These are phyloP conservation scores for Lasiodiplodia hormozganensis DNA, from an alignment of 2,329 filamentous ascomycete species.

Conservation along the genomic window DNA sequence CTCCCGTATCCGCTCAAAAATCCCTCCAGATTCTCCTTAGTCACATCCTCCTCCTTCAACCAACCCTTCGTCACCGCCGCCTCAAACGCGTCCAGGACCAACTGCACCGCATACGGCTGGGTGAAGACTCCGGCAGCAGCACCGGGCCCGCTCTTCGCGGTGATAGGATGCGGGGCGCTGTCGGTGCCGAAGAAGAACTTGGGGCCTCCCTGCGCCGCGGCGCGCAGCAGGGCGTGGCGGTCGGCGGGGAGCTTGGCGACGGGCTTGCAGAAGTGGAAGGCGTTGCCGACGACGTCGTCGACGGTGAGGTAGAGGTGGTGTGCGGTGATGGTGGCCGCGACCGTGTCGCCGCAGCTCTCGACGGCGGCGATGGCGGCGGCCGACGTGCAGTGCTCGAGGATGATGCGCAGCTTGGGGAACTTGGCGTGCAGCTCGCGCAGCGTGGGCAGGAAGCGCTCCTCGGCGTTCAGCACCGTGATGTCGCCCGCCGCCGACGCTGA, in stretches of 20 bases:
- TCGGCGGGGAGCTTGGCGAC: conserved; percentile 70
- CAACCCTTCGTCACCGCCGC: conserved; percentile 64
- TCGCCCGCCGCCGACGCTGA: conserved; percentile 42
- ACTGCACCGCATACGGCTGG: conserved; percentile 72
- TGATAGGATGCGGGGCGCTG: conserved; percentile 71
- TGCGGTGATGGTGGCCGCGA: conserved; percentile 82
- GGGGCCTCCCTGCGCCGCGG: conserved; percentile 63
- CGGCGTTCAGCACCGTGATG: conserved; percentile 66
- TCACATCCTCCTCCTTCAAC: conserved; percentile 61
- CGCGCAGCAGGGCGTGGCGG: conserved; percentile 73
- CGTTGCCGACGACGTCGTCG: conserved; percentile 68
- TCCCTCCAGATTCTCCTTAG: conserved; percentile 60
- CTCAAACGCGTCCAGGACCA: conserved; percentile 71
- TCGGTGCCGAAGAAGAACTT: conserved; percentile 81
- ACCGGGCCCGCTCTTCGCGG: conserved; percentile 65
- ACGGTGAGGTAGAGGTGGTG: conserved; percentile 85
- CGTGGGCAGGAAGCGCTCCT: conserved; percentile 81
- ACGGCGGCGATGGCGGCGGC: conserved; percentile 82
- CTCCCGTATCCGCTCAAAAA: conserved; percentile 66
- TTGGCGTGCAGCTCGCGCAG: conserved; percentile 73
- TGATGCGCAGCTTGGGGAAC: conserved; percentile 74
- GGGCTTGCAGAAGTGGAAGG: conserved; percentile 82
- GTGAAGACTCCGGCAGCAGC: conserved; percentile 78
- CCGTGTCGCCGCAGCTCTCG: conserved; percentile 75
- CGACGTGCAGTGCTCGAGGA: conserved; percentile 87